Evolutionary conservation across 108 stramenopile species (phyloP), one percentile per base, ranked within the genome.

Genomic region (Mediolabrus comicus): DNA sequence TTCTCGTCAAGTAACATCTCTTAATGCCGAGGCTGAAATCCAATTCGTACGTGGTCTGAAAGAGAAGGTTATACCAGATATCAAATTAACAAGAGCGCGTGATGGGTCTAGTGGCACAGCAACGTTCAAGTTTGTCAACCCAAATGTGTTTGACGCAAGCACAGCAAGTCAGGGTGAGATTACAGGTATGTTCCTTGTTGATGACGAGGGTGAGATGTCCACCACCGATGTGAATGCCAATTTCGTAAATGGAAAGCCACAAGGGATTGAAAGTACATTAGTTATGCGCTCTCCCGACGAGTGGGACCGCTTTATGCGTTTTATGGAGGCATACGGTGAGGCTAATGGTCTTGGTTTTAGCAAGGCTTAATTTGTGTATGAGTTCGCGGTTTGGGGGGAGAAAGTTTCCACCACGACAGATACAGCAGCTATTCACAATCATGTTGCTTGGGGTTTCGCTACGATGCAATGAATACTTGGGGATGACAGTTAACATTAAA

Each of bases 221-320:
- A 92, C 88, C 17, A 83, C 77, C 3, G 82, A 84, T 62, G 91
- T 89, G 39, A 89, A 88, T 73, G 91, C 91, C 28, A 57, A 75
- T 38, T 92, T 92, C 55, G 53, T 78, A 51, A 89, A 89, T 63
- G 91, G 91, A 24, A 92, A 92, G 57, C 91, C 91, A n/a, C 80
- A 86, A 80, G 52, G 75, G 13, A 89, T 92, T 71, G 87, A 85
- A 54, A 79, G 85, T 28, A 65, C 71, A 1, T 79, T 84, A 57
- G 70, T 90, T 30, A 83, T 92, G 88, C 79, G 57, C 31, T 86
- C 83, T 59, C 91, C 91, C 16, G 84, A 66, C 49, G 85, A 86
- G 56, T 92, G 91, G 91, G 87, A 92, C 58, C 66, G 91, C 66
- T 92, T 92, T 72, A 92, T 92, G 91, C 70, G 91, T 61, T 92